Conservation (phyloP, 2,329 filamentous ascomycete species). For the Chaetomiaceae sp. region DNA sequence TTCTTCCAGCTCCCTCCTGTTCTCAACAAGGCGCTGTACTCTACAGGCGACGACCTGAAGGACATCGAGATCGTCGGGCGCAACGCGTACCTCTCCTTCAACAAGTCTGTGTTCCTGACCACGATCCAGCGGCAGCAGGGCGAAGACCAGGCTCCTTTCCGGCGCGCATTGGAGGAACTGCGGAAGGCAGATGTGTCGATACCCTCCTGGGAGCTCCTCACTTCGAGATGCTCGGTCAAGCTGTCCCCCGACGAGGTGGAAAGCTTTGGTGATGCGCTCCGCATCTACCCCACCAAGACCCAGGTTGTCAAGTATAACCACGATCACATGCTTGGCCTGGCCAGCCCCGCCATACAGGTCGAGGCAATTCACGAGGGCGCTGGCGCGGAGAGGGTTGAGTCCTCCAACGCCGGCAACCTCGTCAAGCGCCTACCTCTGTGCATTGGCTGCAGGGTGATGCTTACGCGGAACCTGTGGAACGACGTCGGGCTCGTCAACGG, state of each 20-base stretch:
- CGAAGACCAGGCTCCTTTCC: constrained; percentile 4
- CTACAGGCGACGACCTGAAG: background rate
- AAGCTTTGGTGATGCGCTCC: constrained; percentile 1
- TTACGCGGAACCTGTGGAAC: constrained; percentile 8
- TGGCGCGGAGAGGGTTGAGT: constrained; percentile 1
- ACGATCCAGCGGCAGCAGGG: constrained; percentile 5
- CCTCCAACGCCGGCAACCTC: constrained; percentile 3
- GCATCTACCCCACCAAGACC: constrained; percentile 6
- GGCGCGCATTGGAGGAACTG: constrained; percentile 1
- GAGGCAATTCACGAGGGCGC: constrained; percentile 3
- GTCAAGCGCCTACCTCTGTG: constrained; percentile 2
- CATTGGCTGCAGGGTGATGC: constrained; percentile 9
- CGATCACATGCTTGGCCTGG: constrained; percentile 2
- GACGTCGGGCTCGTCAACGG: constrained; percentile 11
- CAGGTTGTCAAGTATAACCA: constrained; percentile 5
- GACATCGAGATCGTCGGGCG: constrained; percentile 4
- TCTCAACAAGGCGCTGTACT: too few species aligned
- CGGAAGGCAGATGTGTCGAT: background rate
- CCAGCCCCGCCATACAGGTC: constrained; percentile 1
- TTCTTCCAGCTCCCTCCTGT: too few species aligned
- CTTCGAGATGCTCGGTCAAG: constrained; percentile 7
- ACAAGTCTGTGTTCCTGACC: constrained; percentile 1
- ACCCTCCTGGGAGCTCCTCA: constrained; percentile 5
- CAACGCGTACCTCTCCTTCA: constrained; percentile 5
- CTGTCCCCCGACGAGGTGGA: constrained; percentile 4